These are phyloP conservation scores for Rubus parviflorus DNA, from an alignment of 306 rosid species.

Conservation along the genomic window DNA sequence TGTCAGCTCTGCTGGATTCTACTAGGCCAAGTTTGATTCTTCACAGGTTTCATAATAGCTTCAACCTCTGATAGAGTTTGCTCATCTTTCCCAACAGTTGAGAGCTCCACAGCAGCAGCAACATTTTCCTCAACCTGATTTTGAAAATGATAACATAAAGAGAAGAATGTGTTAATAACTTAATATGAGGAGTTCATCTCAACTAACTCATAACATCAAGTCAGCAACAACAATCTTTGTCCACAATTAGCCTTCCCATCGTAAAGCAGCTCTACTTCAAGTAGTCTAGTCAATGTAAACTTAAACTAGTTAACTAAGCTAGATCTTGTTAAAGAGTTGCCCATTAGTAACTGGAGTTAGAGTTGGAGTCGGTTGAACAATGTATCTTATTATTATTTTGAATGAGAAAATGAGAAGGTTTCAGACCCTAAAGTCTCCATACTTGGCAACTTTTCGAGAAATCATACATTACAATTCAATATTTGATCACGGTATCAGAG, in stretches of 20 bases:
- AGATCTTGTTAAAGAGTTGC: background rate
- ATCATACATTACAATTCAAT: background rate
- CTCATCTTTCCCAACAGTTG: conserved; percentile 60
- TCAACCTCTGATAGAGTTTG: conserved; percentile 63
- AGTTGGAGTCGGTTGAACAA: background rate
- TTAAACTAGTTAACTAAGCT: background rate
- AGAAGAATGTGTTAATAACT: too few species aligned
- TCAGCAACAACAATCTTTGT: background rate
- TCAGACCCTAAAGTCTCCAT: background rate
- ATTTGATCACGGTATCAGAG: background rate
- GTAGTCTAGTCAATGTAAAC: background rate
- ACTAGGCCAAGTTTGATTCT: conserved; percentile 90
- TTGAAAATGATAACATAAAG: background rate
- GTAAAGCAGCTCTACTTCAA: background rate
- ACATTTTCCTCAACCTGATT: conserved; percentile 81
- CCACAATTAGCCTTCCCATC: background rate
- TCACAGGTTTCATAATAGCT: conserved; percentile 70
- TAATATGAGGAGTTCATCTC: background rate
- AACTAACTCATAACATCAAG: background rate
- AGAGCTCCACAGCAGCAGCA: conserved; percentile 77
- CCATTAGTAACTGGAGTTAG: background rate
- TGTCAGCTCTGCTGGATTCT: conserved; percentile 71
- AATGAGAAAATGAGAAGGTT: background rate
- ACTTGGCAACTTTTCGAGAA: background rate
- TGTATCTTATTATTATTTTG: background rate